phyloP scores from a whole-genome alignment of 352 stramenopile genomes.

The Plasmopara muralis region DNA sequence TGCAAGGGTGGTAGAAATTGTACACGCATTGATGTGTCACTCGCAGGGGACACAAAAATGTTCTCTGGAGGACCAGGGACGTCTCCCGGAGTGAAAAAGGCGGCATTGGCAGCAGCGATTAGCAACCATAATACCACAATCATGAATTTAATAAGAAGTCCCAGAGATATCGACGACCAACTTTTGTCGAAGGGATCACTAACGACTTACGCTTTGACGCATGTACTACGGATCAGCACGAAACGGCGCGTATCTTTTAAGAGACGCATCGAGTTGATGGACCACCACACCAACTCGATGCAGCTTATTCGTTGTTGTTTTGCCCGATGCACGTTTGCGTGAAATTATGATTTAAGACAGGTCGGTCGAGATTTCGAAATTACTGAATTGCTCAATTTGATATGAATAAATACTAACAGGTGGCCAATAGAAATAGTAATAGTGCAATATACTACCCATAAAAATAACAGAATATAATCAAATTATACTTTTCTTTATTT shows the following conservation, averaged over 20 bases:
- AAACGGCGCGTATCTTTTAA: conserved; percentile 4
- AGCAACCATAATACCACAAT: conserved; percentile 3
- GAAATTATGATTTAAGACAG: too few relatives aligned
- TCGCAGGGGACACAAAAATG: conserved; percentile 43
- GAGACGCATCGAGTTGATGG: neutral
- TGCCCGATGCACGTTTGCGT: neutral
- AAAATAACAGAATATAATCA: too few relatives aligned
- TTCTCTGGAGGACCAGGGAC: conserved; percentile 58
- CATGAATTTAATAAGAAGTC: neutral
- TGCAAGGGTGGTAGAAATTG: conserved; percentile 55
- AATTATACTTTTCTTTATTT: too few relatives aligned
- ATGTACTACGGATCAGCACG: neutral
- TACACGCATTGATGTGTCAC: conserved; percentile 47
- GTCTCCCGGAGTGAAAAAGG: conserved; percentile 3
- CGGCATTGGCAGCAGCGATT: conserved; percentile 1
- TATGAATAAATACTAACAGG: too few relatives aligned
- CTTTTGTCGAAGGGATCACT: neutral
- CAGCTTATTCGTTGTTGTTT: too few relatives aligned
- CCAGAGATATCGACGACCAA: conserved; percentile 1
- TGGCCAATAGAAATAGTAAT: too few relatives aligned
- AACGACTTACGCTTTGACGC: conserved; percentile 1
- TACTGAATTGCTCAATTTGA: too few relatives aligned
- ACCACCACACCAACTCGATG: neutral
- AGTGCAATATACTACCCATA: too few relatives aligned
- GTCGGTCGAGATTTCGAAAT: too few relatives aligned